These are phyloP conservation scores for Toxicodendron radicans DNA, from an alignment of 345 rosid species.

Conservation along the genomic window DNA sequence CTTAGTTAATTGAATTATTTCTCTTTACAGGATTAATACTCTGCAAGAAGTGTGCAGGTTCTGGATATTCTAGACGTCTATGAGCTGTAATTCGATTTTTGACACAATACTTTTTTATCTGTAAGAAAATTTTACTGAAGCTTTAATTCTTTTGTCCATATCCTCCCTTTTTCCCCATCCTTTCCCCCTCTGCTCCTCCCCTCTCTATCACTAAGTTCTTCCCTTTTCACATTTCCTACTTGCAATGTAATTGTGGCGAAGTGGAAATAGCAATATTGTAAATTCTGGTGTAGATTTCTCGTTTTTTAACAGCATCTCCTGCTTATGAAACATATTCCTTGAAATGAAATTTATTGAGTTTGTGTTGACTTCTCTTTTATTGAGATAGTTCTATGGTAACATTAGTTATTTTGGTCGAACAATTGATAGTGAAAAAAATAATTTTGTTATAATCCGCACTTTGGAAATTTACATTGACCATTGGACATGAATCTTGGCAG, in stretches of 20 bases:
- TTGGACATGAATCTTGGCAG: neutral
- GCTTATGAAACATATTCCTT: neutral
- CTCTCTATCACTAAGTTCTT: neutral
- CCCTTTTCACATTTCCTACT: neutral
- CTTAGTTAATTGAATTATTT: neutral
- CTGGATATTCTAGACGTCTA: conserved; percentile 67
- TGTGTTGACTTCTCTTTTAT: neutral
- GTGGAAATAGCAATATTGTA: conserved; percentile 12
- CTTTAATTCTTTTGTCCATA: conserved; percentile 18
- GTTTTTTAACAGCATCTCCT: neutral
- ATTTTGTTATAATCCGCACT: neutral
- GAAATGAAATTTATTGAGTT: neutral
- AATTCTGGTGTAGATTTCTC: conserved; percentile 18
- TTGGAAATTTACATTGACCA: neutral
- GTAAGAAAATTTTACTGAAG: conserved; percentile 15
- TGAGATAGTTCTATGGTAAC: neutral
- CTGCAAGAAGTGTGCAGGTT: conserved; percentile 76
- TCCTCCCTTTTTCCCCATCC: neutral
- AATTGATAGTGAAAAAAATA: neutral
- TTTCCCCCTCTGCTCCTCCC: neutral
- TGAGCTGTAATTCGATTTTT: conserved; percentile 25
- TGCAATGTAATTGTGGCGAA: conserved; percentile 13
- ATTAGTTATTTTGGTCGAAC: neutral
- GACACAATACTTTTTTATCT: conserved; percentile 17
- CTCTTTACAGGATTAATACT: conserved; percentile 50